Conservation (phyloP, 2,329 filamentous ascomycete genomes). For the Raffaelea deltoideospora region DNA sequence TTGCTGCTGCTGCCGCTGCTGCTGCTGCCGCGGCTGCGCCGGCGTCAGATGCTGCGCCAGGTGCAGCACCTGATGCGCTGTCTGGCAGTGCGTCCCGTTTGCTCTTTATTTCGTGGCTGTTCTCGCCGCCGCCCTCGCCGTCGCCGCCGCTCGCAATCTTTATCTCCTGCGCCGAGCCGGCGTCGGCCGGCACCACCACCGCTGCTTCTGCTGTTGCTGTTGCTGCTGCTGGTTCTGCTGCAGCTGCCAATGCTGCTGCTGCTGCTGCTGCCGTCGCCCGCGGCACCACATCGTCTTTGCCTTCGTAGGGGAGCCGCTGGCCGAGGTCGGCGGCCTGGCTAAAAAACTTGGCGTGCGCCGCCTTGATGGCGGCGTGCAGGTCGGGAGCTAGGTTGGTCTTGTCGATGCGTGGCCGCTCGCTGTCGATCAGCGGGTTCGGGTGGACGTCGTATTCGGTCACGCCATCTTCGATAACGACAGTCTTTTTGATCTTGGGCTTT, state of each 20-base stretch:
- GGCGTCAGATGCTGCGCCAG: background rate
- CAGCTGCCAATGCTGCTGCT: background rate
- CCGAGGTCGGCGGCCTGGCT: background rate
- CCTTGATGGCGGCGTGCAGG: constrained; percentile 2
- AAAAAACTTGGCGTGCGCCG: constrained; percentile 1
- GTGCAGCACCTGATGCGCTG: background rate
- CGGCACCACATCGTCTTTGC: background rate
- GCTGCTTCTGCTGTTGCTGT: background rate
- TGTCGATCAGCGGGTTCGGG: constrained; percentile 1
- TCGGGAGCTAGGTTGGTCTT: constrained; percentile 2
- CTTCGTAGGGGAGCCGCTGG: constrained; percentile 1
- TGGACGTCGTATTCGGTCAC: constrained; percentile 4
- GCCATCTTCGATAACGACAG: constrained; percentile 1
- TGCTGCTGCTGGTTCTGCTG: background rate
- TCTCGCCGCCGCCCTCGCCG: background rate
- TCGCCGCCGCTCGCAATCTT: background rate
- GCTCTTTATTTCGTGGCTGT: background rate
- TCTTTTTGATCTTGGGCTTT: constrained; percentile 2
- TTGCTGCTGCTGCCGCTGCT: no score
- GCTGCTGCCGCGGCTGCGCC: background rate
- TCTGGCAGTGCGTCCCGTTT: no score
- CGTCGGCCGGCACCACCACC: no score
- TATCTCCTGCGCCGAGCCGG: no score
- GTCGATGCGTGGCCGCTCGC: constrained; percentile 1
- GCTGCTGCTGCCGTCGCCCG: background rate